A percentile compares a stretch with the other conserved stretches of the same genome.
Conservation (phyloP, 352 stramenopile species). For the Phytophthora cajani region DNA sequence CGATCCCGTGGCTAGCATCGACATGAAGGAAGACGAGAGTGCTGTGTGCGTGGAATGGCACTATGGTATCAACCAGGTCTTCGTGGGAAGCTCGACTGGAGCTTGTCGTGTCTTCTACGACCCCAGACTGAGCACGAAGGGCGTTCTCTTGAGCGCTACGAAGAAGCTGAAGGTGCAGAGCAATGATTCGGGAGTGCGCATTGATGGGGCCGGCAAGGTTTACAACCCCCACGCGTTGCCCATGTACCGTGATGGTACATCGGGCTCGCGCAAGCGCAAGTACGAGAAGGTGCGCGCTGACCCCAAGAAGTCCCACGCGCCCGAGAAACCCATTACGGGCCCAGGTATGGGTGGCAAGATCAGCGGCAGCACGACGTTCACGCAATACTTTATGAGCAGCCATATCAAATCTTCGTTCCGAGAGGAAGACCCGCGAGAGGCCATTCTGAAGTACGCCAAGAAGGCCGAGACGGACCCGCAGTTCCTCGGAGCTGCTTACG, state of each 20-base stretch:
- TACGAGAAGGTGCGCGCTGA: constrained; percentile 72
- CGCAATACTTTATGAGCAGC: constrained; percentile 89
- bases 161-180: constrained; percentile 75
- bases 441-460: constrained; percentile 89
- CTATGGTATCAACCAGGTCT: constrained; percentile 82
- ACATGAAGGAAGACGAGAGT: constrained; percentile 85
- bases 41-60: constrained; percentile 88
- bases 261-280: constrained; percentile 69
- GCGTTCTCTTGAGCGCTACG: constrained; percentile 80
- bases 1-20: constrained; percentile 60
- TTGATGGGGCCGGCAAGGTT: constrained; percentile 74
- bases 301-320: constrained; percentile 75
- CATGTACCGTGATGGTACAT: constrained; percentile 81
- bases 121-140: constrained; percentile 72
- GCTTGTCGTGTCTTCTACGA: constrained; percentile 79
- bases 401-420: constrained; percentile 88
- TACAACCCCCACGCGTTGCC: constrained; percentile 81
- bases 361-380: constrained; percentile 83
- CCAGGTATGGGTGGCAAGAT: constrained; percentile 83
- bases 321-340: constrained; percentile 77
- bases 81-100: constrained; percentile 74
- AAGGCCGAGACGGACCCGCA: constrained; percentile 72
- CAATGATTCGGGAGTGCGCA: constrained; percentile 66
- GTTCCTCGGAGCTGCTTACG: constrained; percentile 71
- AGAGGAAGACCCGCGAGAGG: constrained; percentile 84